Base-by-base conservation (phyloP, 306 rosid species). In the Dalbergia cultrata region DNA sequence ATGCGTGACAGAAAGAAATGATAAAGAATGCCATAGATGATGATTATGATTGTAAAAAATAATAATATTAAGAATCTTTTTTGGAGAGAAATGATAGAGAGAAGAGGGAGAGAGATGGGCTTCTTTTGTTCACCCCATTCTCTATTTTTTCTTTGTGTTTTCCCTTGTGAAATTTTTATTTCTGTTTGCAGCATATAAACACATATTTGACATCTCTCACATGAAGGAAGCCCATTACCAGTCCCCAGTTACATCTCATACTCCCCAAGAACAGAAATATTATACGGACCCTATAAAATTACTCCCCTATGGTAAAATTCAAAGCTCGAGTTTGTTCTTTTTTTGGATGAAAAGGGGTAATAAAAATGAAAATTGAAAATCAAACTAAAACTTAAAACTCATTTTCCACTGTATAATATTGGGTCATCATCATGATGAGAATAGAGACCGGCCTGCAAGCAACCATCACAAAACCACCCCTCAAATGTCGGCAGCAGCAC, bases 111-210 rank as follows among this genome's bases (percentile, higher is more conserved):
- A 10, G 82, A 67, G 77, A 75, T 83, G 72, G 53, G 78, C 72
- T 70, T 37, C 7, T 59, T 60, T 35, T 21, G 33, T 35, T 69
- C 67, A 54, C 37, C 61, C 68, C 47, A 19, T 50, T 26, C 58
- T 59, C 66, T 17, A 33, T 9, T 0, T 7, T 53, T 41, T 5
- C 3, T 50, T 70, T 13, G 52, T 14, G 1, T 21, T 56, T 37
- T 37, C 26, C 22, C 5, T 19, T 81, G 9, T 26, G 12, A 63
- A 70, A 47, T 69, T 58, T 82, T 82, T 85, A 73, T 87, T 92
- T 53, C 74, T 78, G 84, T 82, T 84, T 83, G 70, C 83, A 82
- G 44, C 73, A 86, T 87, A 90, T 83, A 74, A 76, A 89, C 88
- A 90, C 79, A 86, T 85, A 73, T 85, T 85, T 84, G 73, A 91